Conservation (phyloP, 1,284 basidiomycete species). For the Sporisorium iseilematis-ciliati region DNA sequence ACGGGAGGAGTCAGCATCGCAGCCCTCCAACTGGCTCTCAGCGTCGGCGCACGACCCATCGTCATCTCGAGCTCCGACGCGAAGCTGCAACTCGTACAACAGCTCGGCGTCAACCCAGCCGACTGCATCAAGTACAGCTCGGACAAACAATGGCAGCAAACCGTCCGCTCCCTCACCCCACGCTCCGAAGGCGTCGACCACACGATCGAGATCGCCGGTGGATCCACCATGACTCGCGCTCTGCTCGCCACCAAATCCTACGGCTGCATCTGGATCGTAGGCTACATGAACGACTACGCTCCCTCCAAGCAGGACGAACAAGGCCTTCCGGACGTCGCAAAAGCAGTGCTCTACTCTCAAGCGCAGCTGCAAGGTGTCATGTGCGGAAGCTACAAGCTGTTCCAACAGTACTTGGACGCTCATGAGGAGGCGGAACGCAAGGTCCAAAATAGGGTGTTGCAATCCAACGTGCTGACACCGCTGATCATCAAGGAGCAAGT, state of each 20-base stretch:
- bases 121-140: slow-evolving; percentile 50
- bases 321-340: slow-evolving; percentile 24
- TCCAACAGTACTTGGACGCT: slow-evolving; percentile 40
- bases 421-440: slow-evolving; percentile 21
- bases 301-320: background rate
- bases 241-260: slow-evolving; percentile 30
- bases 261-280: slow-evolving; percentile 42
- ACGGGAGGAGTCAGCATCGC: slow-evolving; percentile 48
- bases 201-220: slow-evolving; percentile 51
- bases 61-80: slow-evolving; percentile 42
- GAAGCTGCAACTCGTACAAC: slow-evolving; percentile 31
- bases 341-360: slow-evolving; percentile 39
- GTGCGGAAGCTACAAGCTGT: slow-evolving; percentile 44
- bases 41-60: slow-evolving; percentile 41
- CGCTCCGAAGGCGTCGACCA: slow-evolving; percentile 34
- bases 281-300: slow-evolving; percentile 52
- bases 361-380: slow-evolving; percentile 44
- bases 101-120: slow-evolving; percentile 18
- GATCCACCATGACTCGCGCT: slow-evolving; percentile 28
- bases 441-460: slow-evolving; percentile 1
- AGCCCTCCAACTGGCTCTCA: slow-evolving; percentile 40
- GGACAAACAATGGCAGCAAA: slow-evolving; percentile 27
- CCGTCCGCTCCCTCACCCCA: slow-evolving; percentile 24
- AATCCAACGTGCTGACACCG: slow-evolving; percentile 26
- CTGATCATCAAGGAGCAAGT: slow-evolving; percentile 22